A percentile compares a stretch with the other conserved stretches of the same genome.
phyloP scores from a whole-genome alignment of 139 green algal genomes.

The Tetraselmis striata region DNA sequence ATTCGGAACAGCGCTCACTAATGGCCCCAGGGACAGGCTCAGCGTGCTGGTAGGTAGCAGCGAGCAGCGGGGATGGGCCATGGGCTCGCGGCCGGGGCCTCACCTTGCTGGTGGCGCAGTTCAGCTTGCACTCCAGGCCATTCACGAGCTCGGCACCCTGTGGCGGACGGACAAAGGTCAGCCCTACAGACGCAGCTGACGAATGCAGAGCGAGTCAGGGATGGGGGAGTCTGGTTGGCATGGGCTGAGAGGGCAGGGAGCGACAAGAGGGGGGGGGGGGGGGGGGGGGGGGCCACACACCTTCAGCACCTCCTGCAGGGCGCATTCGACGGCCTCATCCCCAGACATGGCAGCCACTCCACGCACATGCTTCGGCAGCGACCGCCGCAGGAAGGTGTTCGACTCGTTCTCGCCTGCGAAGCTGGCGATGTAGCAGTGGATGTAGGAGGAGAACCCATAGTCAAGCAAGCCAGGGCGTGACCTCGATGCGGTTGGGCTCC shows the following conservation, averaged over 20 bases:
- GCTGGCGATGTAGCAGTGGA: conserved; percentile 47
- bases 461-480: conserved; percentile 34
- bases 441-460: conserved; percentile 64
- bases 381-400: background rate
- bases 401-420: conserved; percentile 6
- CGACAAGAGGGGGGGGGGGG: too few relatives aligned
- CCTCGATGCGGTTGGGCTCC: conserved; percentile 61
- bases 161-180: background rate
- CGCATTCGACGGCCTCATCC: background rate
- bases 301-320: background rate
- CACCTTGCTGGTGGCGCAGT: conserved; percentile 57
- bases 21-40: background rate
- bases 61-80: background rate
- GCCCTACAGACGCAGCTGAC: background rate
- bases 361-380: background rate
- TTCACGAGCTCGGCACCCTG: conserved; percentile 53
- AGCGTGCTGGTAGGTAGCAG: too few relatives aligned
- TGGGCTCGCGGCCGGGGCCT: background rate
- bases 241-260: background rate
- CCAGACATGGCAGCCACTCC: background rate
- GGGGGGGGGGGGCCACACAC: background rate
- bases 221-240: too few relatives aligned
- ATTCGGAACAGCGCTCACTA: background rate
- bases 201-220: too few relatives aligned
- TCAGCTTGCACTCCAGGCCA: conserved; percentile 93